phyloP scores from a whole-genome alignment of 1,284 basidiomycete species.

The Microbotryomycetes sp. region DNA sequence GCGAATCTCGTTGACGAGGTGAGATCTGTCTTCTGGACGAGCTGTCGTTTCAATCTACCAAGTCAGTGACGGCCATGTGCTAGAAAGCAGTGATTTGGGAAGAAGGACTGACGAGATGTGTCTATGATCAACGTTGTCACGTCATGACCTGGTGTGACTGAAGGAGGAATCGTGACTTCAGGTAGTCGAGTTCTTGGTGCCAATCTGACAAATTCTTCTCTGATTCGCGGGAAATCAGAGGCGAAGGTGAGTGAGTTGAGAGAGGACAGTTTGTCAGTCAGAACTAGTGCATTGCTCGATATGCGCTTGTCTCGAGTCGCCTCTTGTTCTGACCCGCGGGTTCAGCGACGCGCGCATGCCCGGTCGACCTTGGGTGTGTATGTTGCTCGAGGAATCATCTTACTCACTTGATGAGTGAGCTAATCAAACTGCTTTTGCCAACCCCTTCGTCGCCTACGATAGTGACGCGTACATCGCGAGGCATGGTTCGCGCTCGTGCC shows the following conservation, averaged over 20 bases:
- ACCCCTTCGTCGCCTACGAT: conserved; percentile 92
- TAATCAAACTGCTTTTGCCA: conserved; percentile 90
- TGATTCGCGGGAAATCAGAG: conserved; percentile 13
- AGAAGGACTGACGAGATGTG: conserved; percentile 65
- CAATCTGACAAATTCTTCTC: conserved; percentile 33
- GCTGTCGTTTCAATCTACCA: conserved; percentile 47
- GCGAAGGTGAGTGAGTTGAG: conserved; percentile 39
- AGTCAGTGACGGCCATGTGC: not conserved
- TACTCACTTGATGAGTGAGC: conserved; percentile 58
- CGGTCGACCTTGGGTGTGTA: conserved; percentile 49
- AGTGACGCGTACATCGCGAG: conserved; percentile 83
- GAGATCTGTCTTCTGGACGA: conserved; percentile 68
- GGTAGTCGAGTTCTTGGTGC: conserved; percentile 77
- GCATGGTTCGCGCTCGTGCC: conserved; percentile 49
- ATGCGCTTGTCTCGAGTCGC: not conserved
- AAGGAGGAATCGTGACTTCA: conserved; percentile 90
- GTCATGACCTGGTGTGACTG: conserved; percentile 82
- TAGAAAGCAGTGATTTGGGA: conserved; percentile 20
- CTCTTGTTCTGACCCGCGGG: not conserved
- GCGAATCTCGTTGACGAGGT: conserved; percentile 88
- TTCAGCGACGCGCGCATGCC: not conserved
- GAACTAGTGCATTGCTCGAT: conserved; percentile 69
- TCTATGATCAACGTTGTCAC: conserved; percentile 94
- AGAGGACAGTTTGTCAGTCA: conserved; percentile 84
- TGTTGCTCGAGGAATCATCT: conserved; percentile 6